These are phyloP conservation scores for Meredithiella fracta DNA, from an alignment of 2,329 filamentous ascomycete genomes.

Conservation along the genomic window DNA sequence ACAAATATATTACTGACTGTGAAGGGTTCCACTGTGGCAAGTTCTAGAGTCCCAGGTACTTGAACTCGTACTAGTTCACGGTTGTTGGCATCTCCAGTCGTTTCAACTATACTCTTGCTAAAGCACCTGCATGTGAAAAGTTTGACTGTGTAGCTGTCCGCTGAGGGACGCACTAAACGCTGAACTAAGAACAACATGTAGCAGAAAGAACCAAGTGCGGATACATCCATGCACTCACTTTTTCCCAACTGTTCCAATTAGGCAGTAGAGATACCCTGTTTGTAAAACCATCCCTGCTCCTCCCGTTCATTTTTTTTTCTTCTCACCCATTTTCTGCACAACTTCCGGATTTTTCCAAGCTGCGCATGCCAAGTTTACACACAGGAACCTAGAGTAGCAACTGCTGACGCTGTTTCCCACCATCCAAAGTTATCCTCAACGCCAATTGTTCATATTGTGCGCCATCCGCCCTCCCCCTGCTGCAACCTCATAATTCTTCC, in stretches of 20 bases:
- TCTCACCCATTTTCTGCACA: background rate
- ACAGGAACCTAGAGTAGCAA: background rate
- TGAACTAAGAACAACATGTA: background rate
- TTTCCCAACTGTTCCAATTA: constrained; percentile 2
- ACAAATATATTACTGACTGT: background rate
- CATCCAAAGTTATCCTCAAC: background rate
- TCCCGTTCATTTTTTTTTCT: background rate
- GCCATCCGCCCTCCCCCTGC: constrained; percentile 1
- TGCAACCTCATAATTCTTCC: constrained; percentile 12
- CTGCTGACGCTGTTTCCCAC: no score
- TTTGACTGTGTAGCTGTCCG: background rate
- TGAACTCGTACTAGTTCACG: no score
- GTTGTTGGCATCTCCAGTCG: no score
- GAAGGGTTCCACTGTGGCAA: background rate
- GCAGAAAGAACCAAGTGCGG: background rate
- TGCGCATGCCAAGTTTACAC: background rate
- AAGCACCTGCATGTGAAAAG: background rate
- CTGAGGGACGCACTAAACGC: background rate
- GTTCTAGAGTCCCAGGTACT: background rate
- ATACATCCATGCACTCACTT: background rate
- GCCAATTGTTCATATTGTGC: constrained; percentile 5
- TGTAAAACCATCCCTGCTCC: background rate
- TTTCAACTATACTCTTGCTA: background rate
- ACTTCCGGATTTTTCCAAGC: background rate
- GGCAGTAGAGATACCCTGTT: constrained; percentile 4